Evolutionary conservation across 305 asterid species (phyloP), one percentile per base, ranked within the genome.

Genomic region (Rubia tinctorum): DNA sequence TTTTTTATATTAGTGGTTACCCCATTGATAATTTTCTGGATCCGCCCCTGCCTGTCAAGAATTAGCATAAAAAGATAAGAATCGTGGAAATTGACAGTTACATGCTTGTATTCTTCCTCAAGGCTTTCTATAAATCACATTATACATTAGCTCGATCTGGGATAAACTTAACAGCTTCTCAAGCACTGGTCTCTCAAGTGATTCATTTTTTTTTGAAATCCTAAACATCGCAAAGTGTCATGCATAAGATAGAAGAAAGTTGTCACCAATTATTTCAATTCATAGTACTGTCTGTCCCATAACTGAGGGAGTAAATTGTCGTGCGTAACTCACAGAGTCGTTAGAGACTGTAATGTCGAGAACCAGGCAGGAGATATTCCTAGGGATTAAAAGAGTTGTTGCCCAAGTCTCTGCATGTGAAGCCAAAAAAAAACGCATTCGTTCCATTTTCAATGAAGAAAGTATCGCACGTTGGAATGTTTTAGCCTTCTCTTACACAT

Each of bases 151-250:
- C 44, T 67, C 27, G 69, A 82, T 68, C 47, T 63, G 42, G 14
- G 71, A 71, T 58, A 84, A 60, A 22, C 80, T 78, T 85, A 94
- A 90, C 45, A 90, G 77, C 69, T 78, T 84, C 72, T 85, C 79
- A 15, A 97, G 96, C 76, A 94, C 82, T 0, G 84, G 51, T 83
- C 98, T 97, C 77, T 84, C 83, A 15, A 94, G 76, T 10, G 93
- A 87, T 70, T 97, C 97, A 65, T n/a, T n/a, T n/a, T 84, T 84
- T 77, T 94, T 97, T 13, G 90, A 82, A 81, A 94, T 80, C 86
- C 98, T 94, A 82, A 75, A 84, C 65, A 62, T 18, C 17, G 61
- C 53, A 72, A 49, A 61, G 13, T 61, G 39, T 51, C 49, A 34
- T 51, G 75, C 64, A 59, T 72, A 75, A 81, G 64, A 73, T 53